Evolutionary conservation across 2,329 filamentous ascomycete species (phyloP), one percentile per base, ranked within the genome.

Genomic region (Claviceps spartinae): DNA sequence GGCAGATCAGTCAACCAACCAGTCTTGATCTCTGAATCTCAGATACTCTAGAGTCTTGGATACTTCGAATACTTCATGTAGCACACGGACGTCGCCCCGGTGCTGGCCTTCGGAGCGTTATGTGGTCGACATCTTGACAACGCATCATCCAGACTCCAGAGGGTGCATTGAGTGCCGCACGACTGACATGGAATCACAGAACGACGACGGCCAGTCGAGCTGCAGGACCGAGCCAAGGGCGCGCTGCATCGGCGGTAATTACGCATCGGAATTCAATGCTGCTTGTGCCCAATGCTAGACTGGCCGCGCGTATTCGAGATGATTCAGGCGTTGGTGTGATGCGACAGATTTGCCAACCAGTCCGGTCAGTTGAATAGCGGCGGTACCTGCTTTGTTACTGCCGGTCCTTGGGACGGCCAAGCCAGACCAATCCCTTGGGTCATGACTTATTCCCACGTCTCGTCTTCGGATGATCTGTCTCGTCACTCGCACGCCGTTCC

Each of bases 81-180:
- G 40, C 24, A 42, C 37, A 40, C 18, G 18, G 20, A 36, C 18
- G 45, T 30, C 18, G 30, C 30, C 13, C 45, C 44, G 26, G 22
- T 40, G 36, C 47, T 50, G 49, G 13, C 36, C 40, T 26, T 64
- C 61, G 62, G 60, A 48, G 47, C 55, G 61, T 66, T 53, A 54
- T 65, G 56, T 67, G 63, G 65, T 57, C 55, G 55, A 62, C 57
- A 60, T 63, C 61, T 67, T 76, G 74, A 75, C 73, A 76, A 74
- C 73, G 68, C 71, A 75, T 74, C 72, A 72, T 63, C 67, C 40
- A 40, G 41, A 36, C 42, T 24, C 48, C 48, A 45, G 41, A 40
- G 48, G 14, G 26, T 44, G 30, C 26, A 47, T 36, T 18, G 18
- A 18, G 7, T 44, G 8, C 26, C 26, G 26, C 18, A 13, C 22